Evolutionary conservation across 306 rosid species (phyloP).

Genomic region (Malus sieversii): DNA sequence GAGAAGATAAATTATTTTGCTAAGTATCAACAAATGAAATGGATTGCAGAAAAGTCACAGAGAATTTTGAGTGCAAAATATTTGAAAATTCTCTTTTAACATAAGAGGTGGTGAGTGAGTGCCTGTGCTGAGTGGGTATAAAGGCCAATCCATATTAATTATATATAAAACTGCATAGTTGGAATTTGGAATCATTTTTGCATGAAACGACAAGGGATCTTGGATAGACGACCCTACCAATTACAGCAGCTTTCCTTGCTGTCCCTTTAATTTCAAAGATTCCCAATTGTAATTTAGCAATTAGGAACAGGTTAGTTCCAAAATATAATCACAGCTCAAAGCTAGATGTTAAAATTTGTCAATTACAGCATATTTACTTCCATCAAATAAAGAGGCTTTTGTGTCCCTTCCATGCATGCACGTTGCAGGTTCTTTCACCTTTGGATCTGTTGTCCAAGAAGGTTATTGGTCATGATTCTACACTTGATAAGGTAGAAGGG

Average conservation of each 20-base stretch:
- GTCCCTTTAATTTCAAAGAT: constrained; percentile 13
- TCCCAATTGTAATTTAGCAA: constrained; percentile 15
- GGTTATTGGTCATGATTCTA: background rate
- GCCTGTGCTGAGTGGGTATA: constrained; percentile 16
- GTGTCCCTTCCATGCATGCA: background rate
- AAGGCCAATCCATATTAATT: constrained; percentile 15
- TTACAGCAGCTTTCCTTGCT: constrained; percentile 9
- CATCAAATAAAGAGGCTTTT: background rate
- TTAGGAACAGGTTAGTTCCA: background rate
- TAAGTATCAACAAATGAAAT: too few relatives aligned
- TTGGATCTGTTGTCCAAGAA: background rate
- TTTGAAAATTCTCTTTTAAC: background rate
- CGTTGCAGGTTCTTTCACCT: constrained; percentile 10
- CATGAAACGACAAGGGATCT: constrained; percentile 9
- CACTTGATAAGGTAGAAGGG: background rate
- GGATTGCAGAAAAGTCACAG: too few relatives aligned
- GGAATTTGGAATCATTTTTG: constrained; percentile 24
- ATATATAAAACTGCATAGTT: background rate
- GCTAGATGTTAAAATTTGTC: background rate
- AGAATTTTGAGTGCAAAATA: too few relatives aligned
- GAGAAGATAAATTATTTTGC: too few relatives aligned
- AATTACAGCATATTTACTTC: constrained; percentile 20
- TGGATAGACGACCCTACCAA: constrained; percentile 16
- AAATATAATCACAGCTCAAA: constrained; percentile 8
- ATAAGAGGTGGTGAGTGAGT: constrained; percentile 16